phyloP scores from a whole-genome alignment of 768 basidiomycete genomes.

The Agaricus sinodeliciosus region DNA sequence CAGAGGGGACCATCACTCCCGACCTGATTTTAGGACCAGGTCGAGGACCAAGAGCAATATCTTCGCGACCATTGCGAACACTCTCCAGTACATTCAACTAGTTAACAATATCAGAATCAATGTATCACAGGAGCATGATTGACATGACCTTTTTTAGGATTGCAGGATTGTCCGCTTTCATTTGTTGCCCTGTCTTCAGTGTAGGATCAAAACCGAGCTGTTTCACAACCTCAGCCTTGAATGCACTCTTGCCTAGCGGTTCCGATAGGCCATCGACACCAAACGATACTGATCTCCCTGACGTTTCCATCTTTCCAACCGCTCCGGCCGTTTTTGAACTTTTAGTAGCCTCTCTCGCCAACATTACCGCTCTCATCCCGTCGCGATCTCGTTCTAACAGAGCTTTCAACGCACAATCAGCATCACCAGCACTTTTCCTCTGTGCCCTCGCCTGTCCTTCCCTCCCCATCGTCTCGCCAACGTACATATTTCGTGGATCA shows the following conservation, averaged over 20 bases:
- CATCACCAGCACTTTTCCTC: conserved; percentile 51
- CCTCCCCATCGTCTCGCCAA: conserved; percentile 69
- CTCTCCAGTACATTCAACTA: conserved; percentile 55
- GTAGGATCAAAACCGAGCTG: conserved; percentile 78
- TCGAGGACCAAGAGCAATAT: conserved; percentile 52
- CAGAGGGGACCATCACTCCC: conserved; percentile 37
- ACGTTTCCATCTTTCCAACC: conserved; percentile 14
- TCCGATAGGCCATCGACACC: not conserved
- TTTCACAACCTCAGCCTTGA: conserved; percentile 62
- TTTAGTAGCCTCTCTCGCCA: conserved; percentile 41
- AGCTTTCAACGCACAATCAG: conserved; percentile 53
- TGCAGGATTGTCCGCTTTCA: conserved; percentile 26
- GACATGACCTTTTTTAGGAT: conserved; percentile 52
- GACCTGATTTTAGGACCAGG: conserved; percentile 62
- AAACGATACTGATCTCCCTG: conserved; percentile 7
- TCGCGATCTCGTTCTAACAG: conserved; percentile 61
- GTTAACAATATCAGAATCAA: not conserved
- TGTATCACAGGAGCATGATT: not conserved
- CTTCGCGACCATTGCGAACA: conserved; percentile 41
- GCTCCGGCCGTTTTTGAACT: conserved; percentile 5
- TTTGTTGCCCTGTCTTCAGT: conserved; percentile 41
- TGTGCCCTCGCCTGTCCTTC: conserved; percentile 74
- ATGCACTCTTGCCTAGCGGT: conserved; percentile 25
- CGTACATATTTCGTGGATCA: conserved; percentile 39
- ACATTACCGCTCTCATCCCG: conserved; percentile 59